phyloP scores from a whole-genome alignment of 2,329 filamentous ascomycete species.

The Calonectria crousiana region DNA sequence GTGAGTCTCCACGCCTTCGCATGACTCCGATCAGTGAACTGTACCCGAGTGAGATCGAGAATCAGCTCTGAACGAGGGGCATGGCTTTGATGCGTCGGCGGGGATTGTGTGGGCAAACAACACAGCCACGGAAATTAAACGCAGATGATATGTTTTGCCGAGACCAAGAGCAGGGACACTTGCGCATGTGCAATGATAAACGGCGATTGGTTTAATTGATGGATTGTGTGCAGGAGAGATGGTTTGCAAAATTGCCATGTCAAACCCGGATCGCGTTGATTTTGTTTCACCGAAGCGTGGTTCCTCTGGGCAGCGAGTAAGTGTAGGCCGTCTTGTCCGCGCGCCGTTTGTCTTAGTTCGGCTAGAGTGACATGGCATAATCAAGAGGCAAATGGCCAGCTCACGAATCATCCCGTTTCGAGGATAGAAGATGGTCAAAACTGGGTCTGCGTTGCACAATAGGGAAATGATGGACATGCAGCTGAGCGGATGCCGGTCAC shows the following conservation, averaged over 20 bases:
- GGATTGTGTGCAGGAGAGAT: neutral
- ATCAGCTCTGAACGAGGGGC: neutral
- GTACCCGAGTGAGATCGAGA: neutral
- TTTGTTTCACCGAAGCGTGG: neutral
- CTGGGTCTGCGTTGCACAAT: neutral
- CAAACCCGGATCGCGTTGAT: neutral
- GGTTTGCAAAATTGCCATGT: neutral
- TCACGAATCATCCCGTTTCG: neutral
- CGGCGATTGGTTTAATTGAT: neutral
- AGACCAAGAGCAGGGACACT: neutral
- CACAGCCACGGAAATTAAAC: neutral
- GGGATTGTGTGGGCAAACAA: neutral
- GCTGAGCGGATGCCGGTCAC: constrained; percentile 1
- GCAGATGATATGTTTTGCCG: neutral
- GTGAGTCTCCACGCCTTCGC: no score
- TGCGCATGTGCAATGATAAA: neutral
- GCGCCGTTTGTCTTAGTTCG: neutral
- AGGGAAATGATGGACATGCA: neutral
- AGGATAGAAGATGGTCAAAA: neutral
- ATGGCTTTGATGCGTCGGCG: neutral
- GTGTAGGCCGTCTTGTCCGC: neutral
- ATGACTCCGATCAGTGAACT: neutral
- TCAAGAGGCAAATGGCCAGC: neutral
- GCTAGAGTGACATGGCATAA: neutral
- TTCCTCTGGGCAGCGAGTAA: neutral